Evolutionary conservation across 78 protist species (phyloP).

Genomic region (Dictyostelium citrinum): DNA sequence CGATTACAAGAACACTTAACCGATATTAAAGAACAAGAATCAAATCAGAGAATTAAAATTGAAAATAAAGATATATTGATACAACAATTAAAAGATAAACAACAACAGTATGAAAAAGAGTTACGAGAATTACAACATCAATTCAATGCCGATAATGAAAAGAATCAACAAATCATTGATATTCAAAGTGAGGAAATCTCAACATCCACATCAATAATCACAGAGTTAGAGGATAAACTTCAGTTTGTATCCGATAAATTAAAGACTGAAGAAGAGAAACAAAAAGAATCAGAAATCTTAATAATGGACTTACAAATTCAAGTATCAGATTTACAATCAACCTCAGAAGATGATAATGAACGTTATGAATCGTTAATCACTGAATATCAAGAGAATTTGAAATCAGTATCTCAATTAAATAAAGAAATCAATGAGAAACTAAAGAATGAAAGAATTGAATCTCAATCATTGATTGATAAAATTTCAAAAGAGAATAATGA

Average conservation of each 20-base stretch:
- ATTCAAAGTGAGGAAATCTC: constrained; percentile 11
- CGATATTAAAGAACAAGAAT: background rate
- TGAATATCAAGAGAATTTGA: background rate
- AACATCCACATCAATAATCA: background rate
- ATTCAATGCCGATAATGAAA: background rate
- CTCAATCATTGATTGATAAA: background rate
- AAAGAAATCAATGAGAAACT: background rate
- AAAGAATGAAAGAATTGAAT: background rate
- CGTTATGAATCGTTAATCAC: background rate
- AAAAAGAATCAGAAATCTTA: background rate
- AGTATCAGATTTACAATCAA: background rate
- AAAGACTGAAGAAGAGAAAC: background rate
- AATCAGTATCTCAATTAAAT: background rate
- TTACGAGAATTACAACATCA: background rate
- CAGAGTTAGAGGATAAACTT: background rate
- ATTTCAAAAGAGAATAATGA: background rate
- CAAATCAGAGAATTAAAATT: background rate
- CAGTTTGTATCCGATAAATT: background rate
- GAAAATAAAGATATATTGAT: background rate
- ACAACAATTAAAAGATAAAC: background rate
- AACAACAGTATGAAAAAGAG: background rate
- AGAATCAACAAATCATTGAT: background rate
- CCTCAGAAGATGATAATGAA: background rate
- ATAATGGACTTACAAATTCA: constrained; percentile 3
- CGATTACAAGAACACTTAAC: background rate